Percentiles rank a stretch among this genome's conserved stretches.
Evolutionary conservation across 2,329 filamentous ascomycete genomes (phyloP).

Genomic region (Cladophialophora psammophila): DNA sequence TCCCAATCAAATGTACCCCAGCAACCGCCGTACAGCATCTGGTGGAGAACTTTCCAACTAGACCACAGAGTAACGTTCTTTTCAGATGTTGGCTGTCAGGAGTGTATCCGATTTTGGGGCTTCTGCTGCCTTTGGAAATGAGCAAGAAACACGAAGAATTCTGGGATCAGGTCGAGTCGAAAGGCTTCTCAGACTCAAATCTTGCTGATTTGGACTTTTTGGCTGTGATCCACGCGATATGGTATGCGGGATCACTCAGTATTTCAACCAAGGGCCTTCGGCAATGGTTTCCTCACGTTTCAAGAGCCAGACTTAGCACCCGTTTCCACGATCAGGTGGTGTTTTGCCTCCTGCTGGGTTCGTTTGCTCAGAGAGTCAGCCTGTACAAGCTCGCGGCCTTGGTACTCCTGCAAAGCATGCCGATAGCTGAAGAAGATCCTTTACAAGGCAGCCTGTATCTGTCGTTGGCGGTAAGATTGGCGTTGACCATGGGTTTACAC

Average conservation of each 20-base stretch:
- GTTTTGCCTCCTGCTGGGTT: conserved; percentile 51
- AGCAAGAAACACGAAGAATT: conserved; percentile 52
- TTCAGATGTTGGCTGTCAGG: conserved; percentile 58
- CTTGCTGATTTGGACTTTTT: conserved; percentile 53
- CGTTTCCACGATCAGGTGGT: conserved; percentile 54
- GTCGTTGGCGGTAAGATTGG: conserved; percentile 53
- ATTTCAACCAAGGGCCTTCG: conserved; percentile 48
- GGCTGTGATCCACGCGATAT: conserved; percentile 55
- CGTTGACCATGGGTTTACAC: conserved; percentile 46
- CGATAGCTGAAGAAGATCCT: conserved; percentile 58
- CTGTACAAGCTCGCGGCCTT: conserved; percentile 56
- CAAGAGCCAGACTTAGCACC: conserved; percentile 48
- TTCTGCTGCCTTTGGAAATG: conserved; percentile 54
- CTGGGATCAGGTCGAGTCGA: conserved; percentile 49
- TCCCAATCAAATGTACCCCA: conserved; percentile 46
- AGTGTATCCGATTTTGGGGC: conserved; percentile 54
- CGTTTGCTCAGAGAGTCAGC: conserved; percentile 55
- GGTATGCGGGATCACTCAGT: conserved; percentile 57
- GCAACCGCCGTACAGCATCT: conserved; percentile 50
- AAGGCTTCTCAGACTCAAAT: conserved; percentile 46
- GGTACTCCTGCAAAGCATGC: conserved; percentile 56
- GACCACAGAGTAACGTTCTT: conserved; percentile 55
- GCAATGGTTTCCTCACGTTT: conserved; percentile 34
- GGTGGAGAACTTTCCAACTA: conserved; percentile 52
- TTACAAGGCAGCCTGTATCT: conserved; percentile 58